A percentile compares a stretch with the other conserved stretches of the same genome.
Conservation (phyloP, 2,329 filamentous ascomycete species). For the Venturia aucupariae region DNA sequence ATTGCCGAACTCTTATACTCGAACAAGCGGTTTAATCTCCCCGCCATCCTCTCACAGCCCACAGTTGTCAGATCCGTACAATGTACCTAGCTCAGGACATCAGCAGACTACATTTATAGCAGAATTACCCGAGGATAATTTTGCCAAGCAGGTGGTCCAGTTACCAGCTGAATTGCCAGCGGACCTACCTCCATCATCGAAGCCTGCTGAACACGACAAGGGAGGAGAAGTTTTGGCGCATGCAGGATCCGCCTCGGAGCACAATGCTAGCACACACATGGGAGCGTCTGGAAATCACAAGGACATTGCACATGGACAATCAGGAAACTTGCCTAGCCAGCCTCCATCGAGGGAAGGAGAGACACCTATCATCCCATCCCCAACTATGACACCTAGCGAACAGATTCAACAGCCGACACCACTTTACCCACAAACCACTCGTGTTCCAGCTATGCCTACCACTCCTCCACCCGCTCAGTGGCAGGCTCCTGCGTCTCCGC, state of each 20-base stretch:
- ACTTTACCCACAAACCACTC: not conserved
- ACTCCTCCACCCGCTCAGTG: not conserved
- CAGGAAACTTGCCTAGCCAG: not conserved
- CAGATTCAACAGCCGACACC: not conserved
- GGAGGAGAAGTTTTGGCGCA: not conserved
- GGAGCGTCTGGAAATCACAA: not conserved
- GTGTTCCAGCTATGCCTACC: not conserved
- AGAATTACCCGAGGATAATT: conserved; percentile 5
- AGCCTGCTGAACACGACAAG: not conserved
- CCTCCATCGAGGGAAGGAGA: not conserved
- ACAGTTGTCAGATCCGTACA: not conserved
- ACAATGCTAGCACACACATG: not conserved
- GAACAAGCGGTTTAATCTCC: not conserved
- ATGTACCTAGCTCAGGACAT: not conserved
- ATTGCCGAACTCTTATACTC: not conserved
- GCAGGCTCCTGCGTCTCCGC: not conserved
- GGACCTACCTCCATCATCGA: not conserved
- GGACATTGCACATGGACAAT: not conserved
- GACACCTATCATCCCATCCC: not conserved
- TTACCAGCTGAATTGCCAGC: not conserved
- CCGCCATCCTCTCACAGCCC: not conserved
- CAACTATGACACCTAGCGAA: not conserved
- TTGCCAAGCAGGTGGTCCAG: not conserved
- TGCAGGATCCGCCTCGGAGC: not conserved
- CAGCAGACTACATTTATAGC: conserved; percentile 8